Evolutionary conservation across 140 eudicot genomes (phyloP), one percentile per base, ranked within the genome.

Genomic region (Erigeron philadelphicus): DNA sequence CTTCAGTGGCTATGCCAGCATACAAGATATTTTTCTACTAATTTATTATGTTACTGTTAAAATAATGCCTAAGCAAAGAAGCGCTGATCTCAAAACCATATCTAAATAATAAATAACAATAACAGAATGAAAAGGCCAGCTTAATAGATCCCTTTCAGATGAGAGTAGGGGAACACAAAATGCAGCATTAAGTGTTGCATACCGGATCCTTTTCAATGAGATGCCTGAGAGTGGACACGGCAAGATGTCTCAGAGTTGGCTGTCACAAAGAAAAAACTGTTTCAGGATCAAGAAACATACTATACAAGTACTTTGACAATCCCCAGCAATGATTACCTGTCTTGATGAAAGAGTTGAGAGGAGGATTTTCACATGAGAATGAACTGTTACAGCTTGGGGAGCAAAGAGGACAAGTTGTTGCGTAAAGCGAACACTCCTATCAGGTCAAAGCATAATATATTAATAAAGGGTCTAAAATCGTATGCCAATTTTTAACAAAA

Each of bases 371-470:
- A 93, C 87, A 84, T 93, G 96, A 60, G 85, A 80, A 84, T 93
- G 98, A 50, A 93, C 96, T 19, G 93, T 77, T 71, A 89, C 95
- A 66, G 98, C 98, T 79, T 87, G 96, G n/a, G 98, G 96, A 44
- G 98, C 98, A 89, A 93, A 93, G 72, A 93, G 87, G 73, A 89
- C 96, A 71, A 93, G 98, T 75, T 93, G 98, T 64, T 93, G 98
- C 2, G 96, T 93, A 71, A 93, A 93, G 61, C 96, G 85, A 68
- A 86, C 95, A 75, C 88, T 89, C 86, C 98, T 93, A 74, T 66
- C 84, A 70, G 16, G 64, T 49, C 23, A 40, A 11, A 72, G 17
- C 57, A 53, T 3, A 63, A 18, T 53, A 46, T 54, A 61, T 69
- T 42, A 72, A 82, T 49, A 58, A 40, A 71, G 54, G 43, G 61